Evolutionary conservation across 1,284 basidiomycete species (phyloP).

Genomic region (Wallemia mellicola): DNA sequence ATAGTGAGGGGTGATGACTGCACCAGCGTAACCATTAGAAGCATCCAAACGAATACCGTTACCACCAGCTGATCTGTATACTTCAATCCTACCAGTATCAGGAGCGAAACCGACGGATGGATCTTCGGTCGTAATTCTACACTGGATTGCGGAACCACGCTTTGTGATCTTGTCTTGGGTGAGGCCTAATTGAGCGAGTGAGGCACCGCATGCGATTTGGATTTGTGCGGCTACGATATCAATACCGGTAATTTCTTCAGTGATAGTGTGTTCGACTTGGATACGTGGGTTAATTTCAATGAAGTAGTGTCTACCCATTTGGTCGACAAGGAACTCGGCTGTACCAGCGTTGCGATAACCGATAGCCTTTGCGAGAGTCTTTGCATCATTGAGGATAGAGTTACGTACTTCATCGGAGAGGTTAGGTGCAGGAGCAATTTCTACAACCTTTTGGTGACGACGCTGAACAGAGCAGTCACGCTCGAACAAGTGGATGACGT

Average conservation of each 20-base stretch:
- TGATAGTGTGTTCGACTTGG: slow-evolving; percentile 94
- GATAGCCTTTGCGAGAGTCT: slow-evolving; percentile 73
- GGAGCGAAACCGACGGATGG: slow-evolving; percentile 74
- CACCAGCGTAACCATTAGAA: slow-evolving; percentile 89
- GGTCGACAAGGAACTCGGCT: slow-evolving; percentile 86
- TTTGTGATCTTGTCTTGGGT: slow-evolving; percentile 90
- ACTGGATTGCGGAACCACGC: slow-evolving; percentile 93
- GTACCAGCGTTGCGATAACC: slow-evolving; percentile 90
- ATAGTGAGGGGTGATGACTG: slow-evolving; percentile 98
- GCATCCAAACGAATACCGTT: slow-evolving; percentile 96
- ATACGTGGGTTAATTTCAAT: slow-evolving; percentile 97
- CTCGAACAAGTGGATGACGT: slow-evolving; percentile 88
- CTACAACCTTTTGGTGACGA: slow-evolving; percentile 94
- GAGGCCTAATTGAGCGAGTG: slow-evolving; percentile 75
- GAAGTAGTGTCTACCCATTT: slow-evolving; percentile 84
- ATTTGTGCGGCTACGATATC: slow-evolving; percentile 97
- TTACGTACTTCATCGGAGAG: slow-evolving; percentile 70
- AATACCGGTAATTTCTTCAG: slow-evolving; percentile 97
- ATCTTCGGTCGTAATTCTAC: slow-evolving; percentile 98
- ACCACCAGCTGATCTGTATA: slow-evolving; percentile 92
- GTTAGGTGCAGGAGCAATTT: slow-evolving; percentile 87
- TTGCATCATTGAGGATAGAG: slow-evolving; percentile 64
- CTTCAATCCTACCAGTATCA: slow-evolving; percentile 96
- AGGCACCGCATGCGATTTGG: slow-evolving; percentile 89
- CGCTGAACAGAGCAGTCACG: slow-evolving; percentile 96